Evolutionary conservation across 2,329 filamentous ascomycete species (phyloP).

Genomic region (Allantophomopsis cytisporea): DNA sequence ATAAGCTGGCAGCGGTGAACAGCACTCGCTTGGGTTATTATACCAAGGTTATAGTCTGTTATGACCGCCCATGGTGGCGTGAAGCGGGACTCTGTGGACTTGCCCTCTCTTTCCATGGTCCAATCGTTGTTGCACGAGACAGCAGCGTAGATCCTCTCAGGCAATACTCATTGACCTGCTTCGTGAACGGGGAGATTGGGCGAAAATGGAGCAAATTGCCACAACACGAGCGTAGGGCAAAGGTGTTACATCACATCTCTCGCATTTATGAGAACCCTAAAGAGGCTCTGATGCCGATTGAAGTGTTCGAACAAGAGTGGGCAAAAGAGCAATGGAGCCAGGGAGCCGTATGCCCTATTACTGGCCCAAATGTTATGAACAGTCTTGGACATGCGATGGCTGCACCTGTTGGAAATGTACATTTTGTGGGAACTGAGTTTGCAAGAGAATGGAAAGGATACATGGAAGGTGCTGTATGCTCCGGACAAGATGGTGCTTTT

Average conservation of each 20-base stretch:
- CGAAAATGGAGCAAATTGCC: conserved; percentile 6
- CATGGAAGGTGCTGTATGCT: conserved; percentile 41
- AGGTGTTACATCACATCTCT: conserved; percentile 20
- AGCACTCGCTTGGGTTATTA: conserved; percentile 21
- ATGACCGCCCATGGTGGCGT: neutral
- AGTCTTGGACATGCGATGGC: conserved; percentile 13
- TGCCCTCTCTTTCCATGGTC: conserved; percentile 24
- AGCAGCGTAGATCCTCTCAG: conserved; percentile 16
- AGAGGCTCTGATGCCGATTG: neutral
- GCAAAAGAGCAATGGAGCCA: conserved; percentile 11
- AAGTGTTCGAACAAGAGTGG: conserved; percentile 2
- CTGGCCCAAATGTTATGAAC: conserved; percentile 23
- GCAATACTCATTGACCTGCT: neutral
- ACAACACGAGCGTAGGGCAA: conserved; percentile 14
- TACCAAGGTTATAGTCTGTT: conserved; percentile 19
- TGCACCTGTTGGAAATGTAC: conserved; percentile 23
- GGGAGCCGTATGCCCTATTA: conserved; percentile 18
- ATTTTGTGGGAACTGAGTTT: conserved; percentile 42
- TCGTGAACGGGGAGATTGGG: neutral
- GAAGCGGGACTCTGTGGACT: conserved; percentile 21
- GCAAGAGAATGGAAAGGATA: conserved; percentile 39
- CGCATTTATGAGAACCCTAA: neutral
- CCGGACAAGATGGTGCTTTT: conserved; percentile 30
- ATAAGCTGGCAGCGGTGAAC: neutral
- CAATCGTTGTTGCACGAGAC: conserved; percentile 21